Percentiles rank a stretch among this genome's conserved stretches.
Evolutionary conservation across 805 yeast genomes (phyloP).

Genomic region (Naumovozyma castellii): DNA sequence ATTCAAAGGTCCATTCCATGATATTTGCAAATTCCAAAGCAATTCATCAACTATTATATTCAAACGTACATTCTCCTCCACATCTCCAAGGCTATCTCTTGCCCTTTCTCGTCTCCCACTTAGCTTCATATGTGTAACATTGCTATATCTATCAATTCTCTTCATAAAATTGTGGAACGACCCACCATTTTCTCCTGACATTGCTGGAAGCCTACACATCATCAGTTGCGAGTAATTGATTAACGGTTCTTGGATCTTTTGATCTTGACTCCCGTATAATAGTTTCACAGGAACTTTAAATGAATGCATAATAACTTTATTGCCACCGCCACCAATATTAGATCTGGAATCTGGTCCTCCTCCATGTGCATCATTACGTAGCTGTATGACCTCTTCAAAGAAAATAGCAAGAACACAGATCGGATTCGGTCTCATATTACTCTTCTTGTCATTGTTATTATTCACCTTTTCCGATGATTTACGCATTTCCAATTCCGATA

Average conservation of each 20-base stretch:
- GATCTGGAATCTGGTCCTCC: conserved; percentile 3
- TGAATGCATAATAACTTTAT: conserved; percentile 45
- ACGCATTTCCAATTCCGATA: conserved; percentile 23
- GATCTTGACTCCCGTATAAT: conserved; percentile 45
- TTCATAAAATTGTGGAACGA: conserved; percentile 46
- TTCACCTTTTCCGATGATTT: too few species aligned
- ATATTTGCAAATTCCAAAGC: conserved; percentile 27
- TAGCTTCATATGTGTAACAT: conserved; percentile 41
- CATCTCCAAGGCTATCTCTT: conserved; percentile 3
- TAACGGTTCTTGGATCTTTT: conserved; percentile 53
- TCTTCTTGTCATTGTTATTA: background rate
- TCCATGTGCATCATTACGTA: conserved; percentile 4
- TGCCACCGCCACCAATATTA: conserved; percentile 4
- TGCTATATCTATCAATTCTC: conserved; percentile 57
- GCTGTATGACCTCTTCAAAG: conserved; percentile 24
- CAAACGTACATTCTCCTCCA: conserved; percentile 8
- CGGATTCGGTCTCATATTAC: conserved; percentile 11
- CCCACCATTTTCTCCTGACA: conserved; percentile 23
- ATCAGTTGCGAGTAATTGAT: conserved; percentile 45
- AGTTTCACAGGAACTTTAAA: conserved; percentile 65
- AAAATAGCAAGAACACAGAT: conserved; percentile 23
- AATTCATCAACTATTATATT: conserved; percentile 24
- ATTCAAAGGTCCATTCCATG: conserved; percentile 30
- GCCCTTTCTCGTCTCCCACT: conserved; percentile 28
- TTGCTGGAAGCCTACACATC: conserved; percentile 37